Base-by-base conservation (phyloP, 2,329 filamentous ascomycete species). In the Fusarium lyarnte region DNA sequence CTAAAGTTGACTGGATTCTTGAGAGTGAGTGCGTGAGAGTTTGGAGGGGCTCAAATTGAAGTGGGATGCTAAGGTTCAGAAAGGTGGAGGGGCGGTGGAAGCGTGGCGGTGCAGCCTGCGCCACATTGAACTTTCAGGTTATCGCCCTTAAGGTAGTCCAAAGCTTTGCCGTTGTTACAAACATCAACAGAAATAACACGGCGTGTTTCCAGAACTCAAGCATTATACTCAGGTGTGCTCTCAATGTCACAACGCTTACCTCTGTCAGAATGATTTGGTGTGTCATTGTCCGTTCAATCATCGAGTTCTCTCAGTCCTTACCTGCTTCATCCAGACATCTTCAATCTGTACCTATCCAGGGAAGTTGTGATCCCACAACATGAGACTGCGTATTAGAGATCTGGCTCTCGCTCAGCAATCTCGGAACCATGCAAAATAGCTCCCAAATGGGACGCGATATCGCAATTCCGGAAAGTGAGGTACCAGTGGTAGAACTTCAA, bases 21-120 rank as follows among this genome's bases (percentile, higher is more conserved):
- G 53, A 42, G 63, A 47, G 63, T 58, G 69, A 68, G 66, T 63
- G 39, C 23, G 54, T 68, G 58, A 71, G 61, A 74, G 69, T 62
- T 69, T 75, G 73, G 73, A 72, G 73, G 71, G 73, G 66, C 70
- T 59, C 69, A 68, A 75, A 70, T 66, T 72, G 63, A 69, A 63
- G 73, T 74, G 73, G 73, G 73, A 74, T 62, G 53, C 10, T 55
- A 27, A 29, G 27, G 27, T 29, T 8, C 36, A 39, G 54, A 39
- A 66, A 29, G 59, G 66, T 70, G 66, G 69, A 63, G 69, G 63
- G 65, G 69, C 63, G 47, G 55, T 53, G 42, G 58, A 42, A 33
- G 3, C 29, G 63, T 60, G 72, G 71, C 71, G 23, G 17, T 69
- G 31, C 16, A 25, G 13, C 14, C 17, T 43, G 36, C 70, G 70